Percentiles rank a stretch among this genome's conserved stretches.
Evolutionary conservation across 495 filamentous ascomycete genomes (phyloP).

Genomic region (Aspergillus bertholletiae): DNA sequence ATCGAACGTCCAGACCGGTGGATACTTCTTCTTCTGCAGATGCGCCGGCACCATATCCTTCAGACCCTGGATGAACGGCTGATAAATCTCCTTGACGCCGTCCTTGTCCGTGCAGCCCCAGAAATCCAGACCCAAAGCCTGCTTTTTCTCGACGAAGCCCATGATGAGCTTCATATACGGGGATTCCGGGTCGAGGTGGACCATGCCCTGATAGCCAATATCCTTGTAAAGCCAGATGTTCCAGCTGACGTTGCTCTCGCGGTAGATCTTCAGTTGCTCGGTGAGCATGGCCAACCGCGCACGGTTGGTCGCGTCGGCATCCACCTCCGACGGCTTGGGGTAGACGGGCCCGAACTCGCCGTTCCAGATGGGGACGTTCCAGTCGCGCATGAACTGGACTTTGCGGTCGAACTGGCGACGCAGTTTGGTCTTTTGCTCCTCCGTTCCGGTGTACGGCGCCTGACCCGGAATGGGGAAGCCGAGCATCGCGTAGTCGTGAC

Average conservation of each 20-base stretch:
- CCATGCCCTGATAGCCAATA: not conserved
- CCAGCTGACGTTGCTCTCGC: not conserved
- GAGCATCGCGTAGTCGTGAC: slow-evolving; percentile 49
- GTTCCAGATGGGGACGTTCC: no score
- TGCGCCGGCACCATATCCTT: not conserved
- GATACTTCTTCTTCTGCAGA: not conserved
- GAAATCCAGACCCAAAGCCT: not conserved
- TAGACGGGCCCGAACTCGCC: no score
- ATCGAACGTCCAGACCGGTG: not conserved
- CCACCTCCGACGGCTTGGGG: no score
- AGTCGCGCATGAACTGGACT: no score
- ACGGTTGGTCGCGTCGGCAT: not conserved
- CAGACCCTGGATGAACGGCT: not conserved
- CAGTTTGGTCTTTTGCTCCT: slow-evolving; percentile 40
- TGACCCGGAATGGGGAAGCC: slow-evolving; percentile 45
- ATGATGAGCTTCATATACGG: not conserved
- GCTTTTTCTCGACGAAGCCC: not conserved
- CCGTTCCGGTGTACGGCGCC: slow-evolving; percentile 36
- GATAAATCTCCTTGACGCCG: not conserved
- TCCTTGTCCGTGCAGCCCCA: not conserved
- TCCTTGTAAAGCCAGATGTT: not conserved
- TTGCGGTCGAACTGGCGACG: not conserved
- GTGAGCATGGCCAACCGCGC: not conserved
- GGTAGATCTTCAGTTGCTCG: not conserved
- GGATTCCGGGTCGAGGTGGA: not conserved